Evolutionary conservation across 495 filamentous ascomycete species (phyloP), one percentile per base, ranked within the genome.

Genomic region (Hypoxylon cercidicola): DNA sequence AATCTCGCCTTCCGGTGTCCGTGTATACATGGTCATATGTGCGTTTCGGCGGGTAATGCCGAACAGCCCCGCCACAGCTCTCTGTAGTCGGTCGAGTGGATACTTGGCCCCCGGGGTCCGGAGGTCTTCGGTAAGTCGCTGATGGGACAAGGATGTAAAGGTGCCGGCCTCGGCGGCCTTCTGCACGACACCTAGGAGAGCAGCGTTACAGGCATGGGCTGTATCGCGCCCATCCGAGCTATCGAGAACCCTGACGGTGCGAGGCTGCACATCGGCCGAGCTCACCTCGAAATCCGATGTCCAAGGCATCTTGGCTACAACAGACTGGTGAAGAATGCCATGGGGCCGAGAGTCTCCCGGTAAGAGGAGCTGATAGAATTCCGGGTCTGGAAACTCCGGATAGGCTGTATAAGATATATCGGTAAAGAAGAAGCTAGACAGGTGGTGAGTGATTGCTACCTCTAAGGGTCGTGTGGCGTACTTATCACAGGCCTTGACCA

Each of bases 31-130:
- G 2, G 85, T 92, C 81, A 91, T 82, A 72, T 94, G 91, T n/a
- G 89, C 85, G n/a, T 91, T 91, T 72, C 91, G 92, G 11, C 84
- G 89, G 15, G 89, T 84, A 10, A 94, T 80, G 11, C 92, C 92
- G 60, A 95, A 91, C 9, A 95, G 74, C 11, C 87, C 78, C 48
- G 79, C 84, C 1, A 88, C 91, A 18, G 80, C 77, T 18, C 91
- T 80, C 72, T 92, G 89, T 63, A 94, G 82, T n/a, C 72, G 70
- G 2, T 79, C 61, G 13, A 10, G 15, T 5, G 78, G 60, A 12
- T 72, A 67, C 11, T 71, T 62, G 2, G 71, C 69, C 0, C 75
- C 73, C 9, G 77, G 47, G 47, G 83, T 67, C 19, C 75, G 70
- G 67, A 75, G 79, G n/a, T 70, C 55, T 48, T 82, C 79, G 41